Evolutionary conservation across 179 eudicot species (phyloP).

Genomic region (Sideroxylon spinosum): DNA sequence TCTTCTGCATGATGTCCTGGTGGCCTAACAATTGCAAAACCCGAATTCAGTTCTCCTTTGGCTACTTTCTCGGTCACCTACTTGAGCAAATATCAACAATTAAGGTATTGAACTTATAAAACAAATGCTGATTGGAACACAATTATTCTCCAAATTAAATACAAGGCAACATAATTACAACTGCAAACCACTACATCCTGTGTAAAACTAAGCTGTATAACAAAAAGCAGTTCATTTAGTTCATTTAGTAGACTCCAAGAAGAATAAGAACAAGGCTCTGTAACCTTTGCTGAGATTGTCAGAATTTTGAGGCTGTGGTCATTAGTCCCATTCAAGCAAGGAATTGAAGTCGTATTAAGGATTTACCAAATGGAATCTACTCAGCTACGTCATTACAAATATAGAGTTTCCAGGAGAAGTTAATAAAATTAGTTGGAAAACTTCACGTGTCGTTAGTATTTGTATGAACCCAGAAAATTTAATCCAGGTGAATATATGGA

Average conservation of each 20-base stretch:
- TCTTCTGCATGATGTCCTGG: slow-evolving; percentile 98
- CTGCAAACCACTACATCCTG: background rate
- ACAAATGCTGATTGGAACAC: background rate
- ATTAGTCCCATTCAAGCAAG: background rate
- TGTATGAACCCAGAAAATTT: background rate
- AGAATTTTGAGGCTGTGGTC: too few species aligned
- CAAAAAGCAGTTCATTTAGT: background rate
- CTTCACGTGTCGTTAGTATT: background rate
- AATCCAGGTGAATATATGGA: background rate
- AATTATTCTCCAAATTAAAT: background rate
- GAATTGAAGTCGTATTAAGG: background rate
- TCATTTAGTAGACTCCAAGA: background rate
- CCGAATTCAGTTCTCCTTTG: slow-evolving; percentile 80
- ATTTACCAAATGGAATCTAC: background rate
- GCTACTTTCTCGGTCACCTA: slow-evolving; percentile 92
- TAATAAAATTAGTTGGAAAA: background rate
- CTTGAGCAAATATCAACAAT: slow-evolving; percentile 18
- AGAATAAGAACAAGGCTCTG: background rate
- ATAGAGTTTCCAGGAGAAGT: background rate
- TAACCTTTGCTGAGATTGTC: background rate
- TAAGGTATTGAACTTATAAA: slow-evolving; percentile 9
- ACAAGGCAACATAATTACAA: background rate
- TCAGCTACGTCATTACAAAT: background rate
- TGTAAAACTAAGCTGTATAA: background rate
- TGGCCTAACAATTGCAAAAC: slow-evolving; percentile 96